Evolutionary conservation across 176 grass and related monocot genomes (phyloP), one percentile per base, ranked within the genome.

Genomic region (Musa troglodytarum): DNA sequence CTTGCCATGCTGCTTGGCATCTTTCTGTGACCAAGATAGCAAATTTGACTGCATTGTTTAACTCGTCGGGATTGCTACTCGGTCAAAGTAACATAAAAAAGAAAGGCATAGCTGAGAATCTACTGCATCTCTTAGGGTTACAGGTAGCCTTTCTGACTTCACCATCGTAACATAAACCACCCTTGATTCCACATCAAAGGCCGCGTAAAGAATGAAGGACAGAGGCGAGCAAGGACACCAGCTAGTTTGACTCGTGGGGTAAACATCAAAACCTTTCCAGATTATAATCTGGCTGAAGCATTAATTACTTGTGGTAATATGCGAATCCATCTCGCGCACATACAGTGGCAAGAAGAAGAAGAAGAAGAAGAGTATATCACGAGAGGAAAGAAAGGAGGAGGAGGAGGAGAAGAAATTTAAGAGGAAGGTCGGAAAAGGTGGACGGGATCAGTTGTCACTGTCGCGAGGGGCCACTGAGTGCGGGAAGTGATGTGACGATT

Each of bases 401-500:
- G 28, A 13, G 34, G 24, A 29, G 43, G 66, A 49, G 28, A 14
- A 68, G 12, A 57, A 57, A 57, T 57, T 57, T 57, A 57, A 57
- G 15, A 57, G 16, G 13, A 16, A 16, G 55, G 55, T 19, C n/a
- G 57, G 65, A 34, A 26, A 26, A 65, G 63, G 20, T 20, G 50
- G 20, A 13, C 13, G 50, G 70, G 9, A 58, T 74, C 73, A 74
- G 73, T 74, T 74, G 73, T 74, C 73, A 43, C 54, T 74, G 17
- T 74, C 73, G 0, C 2, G 54, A 19, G 53, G 26, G 53, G 73
- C 55, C 73, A 74, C 15, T 58, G 73, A 74, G 73, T 58, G 73
- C 53, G 54, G 14, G 54, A 29, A 58, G 13, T 74, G 73, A 74
- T 74, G 73, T 74, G 73, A 74, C 73, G 23, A 74, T 74, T 74